Conservation (phyloP, 2,329 filamentous ascomycete species). For the Diaporthe vexans region DNA sequence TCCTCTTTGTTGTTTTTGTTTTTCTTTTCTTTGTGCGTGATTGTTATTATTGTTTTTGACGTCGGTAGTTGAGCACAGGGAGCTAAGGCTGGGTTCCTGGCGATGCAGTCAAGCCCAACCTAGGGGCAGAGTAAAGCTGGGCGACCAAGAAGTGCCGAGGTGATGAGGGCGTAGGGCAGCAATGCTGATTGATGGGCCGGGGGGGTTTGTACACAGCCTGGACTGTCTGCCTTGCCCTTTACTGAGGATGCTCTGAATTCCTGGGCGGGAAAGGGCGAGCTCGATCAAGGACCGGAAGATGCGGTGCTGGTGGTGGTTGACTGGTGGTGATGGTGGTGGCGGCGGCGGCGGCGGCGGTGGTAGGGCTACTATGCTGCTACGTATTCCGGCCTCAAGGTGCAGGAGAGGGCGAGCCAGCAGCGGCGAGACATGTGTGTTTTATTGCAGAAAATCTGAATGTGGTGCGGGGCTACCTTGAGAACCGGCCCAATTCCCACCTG, state of each 20-base stretch:
- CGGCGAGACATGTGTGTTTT: conserved; percentile 75
- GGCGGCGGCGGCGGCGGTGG: conserved; percentile 58
- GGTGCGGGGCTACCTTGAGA: conserved; percentile 59
- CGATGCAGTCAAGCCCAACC: conserved; percentile 71
- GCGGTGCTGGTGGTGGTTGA: conserved; percentile 50
- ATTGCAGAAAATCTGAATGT: conserved; percentile 68
- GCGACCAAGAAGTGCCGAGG: conserved; percentile 40
- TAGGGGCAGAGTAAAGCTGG: conserved; percentile 50
- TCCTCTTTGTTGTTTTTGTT: not conserved
- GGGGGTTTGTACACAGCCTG: conserved; percentile 6
- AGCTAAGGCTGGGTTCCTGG: conserved; percentile 51
- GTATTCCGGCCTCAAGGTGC: conserved; percentile 62
- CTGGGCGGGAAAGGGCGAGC: conserved; percentile 42
- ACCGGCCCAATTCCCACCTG: conserved; percentile 46
- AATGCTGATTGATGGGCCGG: conserved; percentile 44
- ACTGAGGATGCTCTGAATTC: conserved; percentile 5
- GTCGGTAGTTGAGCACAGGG: conserved; percentile 48
- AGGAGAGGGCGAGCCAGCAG: conserved; percentile 66
- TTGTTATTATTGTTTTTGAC: not conserved
- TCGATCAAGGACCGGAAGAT: conserved; percentile 42
- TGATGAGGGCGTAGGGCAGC: conserved; percentile 49
- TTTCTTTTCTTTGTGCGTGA: not conserved
- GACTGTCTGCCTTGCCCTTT: conserved; percentile 28
- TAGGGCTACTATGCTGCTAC: conserved; percentile 56
- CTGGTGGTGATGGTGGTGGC: conserved; percentile 45